Conservation (phyloP, 2,329 filamentous ascomycete genomes). For the Fusarium multiceps region DNA sequence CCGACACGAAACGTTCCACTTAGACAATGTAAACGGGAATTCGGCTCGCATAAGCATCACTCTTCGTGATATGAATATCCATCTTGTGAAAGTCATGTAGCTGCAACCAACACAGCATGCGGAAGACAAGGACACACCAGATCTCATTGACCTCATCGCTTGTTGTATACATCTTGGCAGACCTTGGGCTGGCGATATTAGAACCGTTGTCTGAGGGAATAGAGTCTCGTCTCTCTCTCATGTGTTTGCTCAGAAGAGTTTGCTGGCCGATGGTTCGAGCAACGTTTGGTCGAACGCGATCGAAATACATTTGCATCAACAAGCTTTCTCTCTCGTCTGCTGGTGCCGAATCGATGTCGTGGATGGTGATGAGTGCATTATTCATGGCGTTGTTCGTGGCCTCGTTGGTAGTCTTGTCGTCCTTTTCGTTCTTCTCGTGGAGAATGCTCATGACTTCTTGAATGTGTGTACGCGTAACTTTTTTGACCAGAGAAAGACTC, state of each 20-base stretch:
- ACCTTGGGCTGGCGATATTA: neutral
- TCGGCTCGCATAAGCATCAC: constrained; percentile 50
- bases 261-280: constrained; percentile 4
- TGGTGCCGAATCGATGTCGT: constrained; percentile 32
- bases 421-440: constrained; percentile 9
- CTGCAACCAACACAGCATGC: constrained; percentile 54
- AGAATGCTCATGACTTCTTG: constrained; percentile 32
- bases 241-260: constrained; percentile 14
- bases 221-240: neutral
- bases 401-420: neutral
- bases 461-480: constrained; percentile 25
- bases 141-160: constrained; percentile 32
- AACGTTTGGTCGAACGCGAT: constrained; percentile 22
- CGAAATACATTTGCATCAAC: constrained; percentile 30
- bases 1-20: neutral
- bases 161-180: neutral
- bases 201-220: neutral
- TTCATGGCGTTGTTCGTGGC: neutral
- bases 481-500: constrained; percentile 8
- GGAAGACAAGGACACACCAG: constrained; percentile 52
- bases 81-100: constrained; percentile 54
- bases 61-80: constrained; percentile 50
- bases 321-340: constrained; percentile 24
- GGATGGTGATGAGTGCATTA: neutral
- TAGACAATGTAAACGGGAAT: constrained; percentile 51